Conservation (phyloP, 176 grass and related monocot genomes). For the Ensete glaucum region DNA sequence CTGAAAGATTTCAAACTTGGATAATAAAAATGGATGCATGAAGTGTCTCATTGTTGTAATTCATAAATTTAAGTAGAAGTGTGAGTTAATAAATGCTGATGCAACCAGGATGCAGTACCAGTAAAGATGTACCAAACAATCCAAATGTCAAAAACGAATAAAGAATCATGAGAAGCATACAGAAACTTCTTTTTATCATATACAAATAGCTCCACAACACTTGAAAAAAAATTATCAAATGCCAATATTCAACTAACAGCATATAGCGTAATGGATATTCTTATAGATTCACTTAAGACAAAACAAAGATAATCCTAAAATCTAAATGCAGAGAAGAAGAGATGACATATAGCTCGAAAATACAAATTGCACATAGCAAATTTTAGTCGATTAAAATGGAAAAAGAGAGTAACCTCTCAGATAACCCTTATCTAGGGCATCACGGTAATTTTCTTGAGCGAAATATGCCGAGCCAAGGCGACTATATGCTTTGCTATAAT, state of each 20-base stretch:
- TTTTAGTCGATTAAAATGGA: neutral
- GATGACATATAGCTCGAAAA: neutral
- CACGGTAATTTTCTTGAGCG: slow-evolving; percentile 27
- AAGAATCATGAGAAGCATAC: too few species aligned
- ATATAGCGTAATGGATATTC: neutral
- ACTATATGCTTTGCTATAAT: slow-evolving; percentile 56
- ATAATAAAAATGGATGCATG: too few species aligned
- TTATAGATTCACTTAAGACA: neutral
- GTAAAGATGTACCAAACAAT: too few species aligned
- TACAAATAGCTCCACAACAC: neutral
- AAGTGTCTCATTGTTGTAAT: too few species aligned
- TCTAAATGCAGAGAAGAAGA: neutral
- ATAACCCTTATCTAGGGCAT: slow-evolving; percentile 31
- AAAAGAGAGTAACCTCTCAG: slow-evolving; percentile 17
- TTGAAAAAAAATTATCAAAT: neutral
- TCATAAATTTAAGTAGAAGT: too few species aligned
- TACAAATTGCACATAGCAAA: neutral
- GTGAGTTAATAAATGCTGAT: too few species aligned
- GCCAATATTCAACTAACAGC: neutral
- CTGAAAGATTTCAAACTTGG: too few species aligned
- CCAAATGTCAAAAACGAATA: too few species aligned
- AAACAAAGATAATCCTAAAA: too few species aligned
- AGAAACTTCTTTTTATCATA: too few species aligned
- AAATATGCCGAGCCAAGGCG: slow-evolving; percentile 38
- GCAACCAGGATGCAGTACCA: too few species aligned